phyloP scores from a whole-genome alignment of 202 grass and related monocot genomes.

The Digitaria exilis region DNA sequence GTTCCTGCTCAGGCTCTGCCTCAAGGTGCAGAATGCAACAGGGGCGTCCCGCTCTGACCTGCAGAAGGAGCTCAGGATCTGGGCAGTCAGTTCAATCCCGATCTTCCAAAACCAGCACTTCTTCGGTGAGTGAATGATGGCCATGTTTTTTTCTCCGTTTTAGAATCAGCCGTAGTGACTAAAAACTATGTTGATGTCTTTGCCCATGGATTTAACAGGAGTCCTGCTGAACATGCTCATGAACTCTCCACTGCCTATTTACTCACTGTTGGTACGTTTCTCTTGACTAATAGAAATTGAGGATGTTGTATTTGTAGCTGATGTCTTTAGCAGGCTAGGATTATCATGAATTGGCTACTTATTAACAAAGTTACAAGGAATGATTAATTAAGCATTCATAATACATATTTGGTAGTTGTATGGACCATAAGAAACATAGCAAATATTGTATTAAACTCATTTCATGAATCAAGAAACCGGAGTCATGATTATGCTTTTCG shows the following conservation, averaged over 20 bases:
- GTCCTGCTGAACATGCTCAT: slow-evolving; percentile 79
- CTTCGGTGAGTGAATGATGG: slow-evolving; percentile 57
- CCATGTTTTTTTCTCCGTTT: slow-evolving; percentile 2
- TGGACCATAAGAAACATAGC: slow-evolving; percentile 15
- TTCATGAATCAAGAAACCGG: slow-evolving; percentile 27
- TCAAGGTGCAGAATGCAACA: slow-evolving; percentile 64
- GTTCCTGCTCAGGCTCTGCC: slow-evolving; percentile 88
- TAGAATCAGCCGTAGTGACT: slow-evolving; percentile 29
- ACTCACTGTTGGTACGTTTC: slow-evolving; percentile 70
- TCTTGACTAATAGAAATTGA: neutral
- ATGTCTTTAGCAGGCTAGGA: slow-evolving; percentile 2
- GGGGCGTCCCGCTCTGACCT: slow-evolving; percentile 50
- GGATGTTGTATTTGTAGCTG: neutral
- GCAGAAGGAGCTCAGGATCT: slow-evolving; percentile 89
- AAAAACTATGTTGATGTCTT: slow-evolving; percentile 4
- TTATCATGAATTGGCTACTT: slow-evolving; percentile 1
- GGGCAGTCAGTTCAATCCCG: slow-evolving; percentile 87
- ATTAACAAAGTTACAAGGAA: slow-evolving; percentile 5
- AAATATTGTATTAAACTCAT: neutral
- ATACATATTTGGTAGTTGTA: neutral
- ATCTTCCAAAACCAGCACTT: slow-evolving; percentile 79
- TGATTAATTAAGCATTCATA: slow-evolving; percentile 5
- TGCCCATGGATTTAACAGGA: slow-evolving; percentile 57
- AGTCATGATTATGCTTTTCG: neutral
- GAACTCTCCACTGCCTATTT: slow-evolving; percentile 61